These are phyloP conservation scores for Penicillium paneum DNA, from an alignment of 2,329 filamentous ascomycete species.

Conservation along the genomic window DNA sequence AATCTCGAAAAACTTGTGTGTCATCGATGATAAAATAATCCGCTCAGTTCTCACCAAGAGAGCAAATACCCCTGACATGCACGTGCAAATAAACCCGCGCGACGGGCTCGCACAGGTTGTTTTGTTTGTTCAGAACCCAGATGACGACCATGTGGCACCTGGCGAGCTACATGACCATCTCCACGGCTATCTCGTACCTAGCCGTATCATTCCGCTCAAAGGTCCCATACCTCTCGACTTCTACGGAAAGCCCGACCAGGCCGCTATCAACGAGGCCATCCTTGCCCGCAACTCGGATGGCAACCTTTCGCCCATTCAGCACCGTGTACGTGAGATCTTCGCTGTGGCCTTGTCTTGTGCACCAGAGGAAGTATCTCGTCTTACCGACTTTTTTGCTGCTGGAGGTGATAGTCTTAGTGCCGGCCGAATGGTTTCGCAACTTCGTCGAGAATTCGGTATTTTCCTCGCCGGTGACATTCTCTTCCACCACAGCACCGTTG, in stretches of 20 bases:
- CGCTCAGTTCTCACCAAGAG: constrained; percentile 2
- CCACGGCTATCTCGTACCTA: constrained; percentile 41
- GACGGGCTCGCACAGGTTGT: constrained; percentile 20
- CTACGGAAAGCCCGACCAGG: constrained; percentile 35
- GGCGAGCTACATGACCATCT: constrained; percentile 19
- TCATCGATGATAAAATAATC: constrained; percentile 27
- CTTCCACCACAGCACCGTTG: constrained; percentile 50
- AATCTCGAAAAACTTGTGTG: constrained; percentile 40
- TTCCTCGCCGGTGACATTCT: constrained; percentile 52
- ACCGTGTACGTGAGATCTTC: constrained; percentile 46
- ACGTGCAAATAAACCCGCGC: constrained; percentile 16
- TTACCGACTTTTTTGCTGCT: constrained; percentile 52
- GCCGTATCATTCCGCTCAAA: constrained; percentile 34
- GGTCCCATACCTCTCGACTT: constrained; percentile 36
- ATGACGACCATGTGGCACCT: constrained; percentile 6
- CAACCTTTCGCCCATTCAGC: constrained; percentile 31
- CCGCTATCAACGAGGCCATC: constrained; percentile 36
- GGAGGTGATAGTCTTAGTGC: constrained; percentile 56
- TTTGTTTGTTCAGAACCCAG: constrained; percentile 10
- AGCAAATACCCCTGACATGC: constrained; percentile 9
- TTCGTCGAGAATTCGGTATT: constrained; percentile 51
- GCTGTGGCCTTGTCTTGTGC: constrained; percentile 46
- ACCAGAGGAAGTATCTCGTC: constrained; percentile 37
- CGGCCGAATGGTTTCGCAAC: constrained; percentile 50
- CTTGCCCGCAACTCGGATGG: constrained; percentile 20